These are phyloP conservation scores for Neoscytalidium dimidiatum DNA, from an alignment of 2,329 filamentous ascomycete species.

Conservation along the genomic window DNA sequence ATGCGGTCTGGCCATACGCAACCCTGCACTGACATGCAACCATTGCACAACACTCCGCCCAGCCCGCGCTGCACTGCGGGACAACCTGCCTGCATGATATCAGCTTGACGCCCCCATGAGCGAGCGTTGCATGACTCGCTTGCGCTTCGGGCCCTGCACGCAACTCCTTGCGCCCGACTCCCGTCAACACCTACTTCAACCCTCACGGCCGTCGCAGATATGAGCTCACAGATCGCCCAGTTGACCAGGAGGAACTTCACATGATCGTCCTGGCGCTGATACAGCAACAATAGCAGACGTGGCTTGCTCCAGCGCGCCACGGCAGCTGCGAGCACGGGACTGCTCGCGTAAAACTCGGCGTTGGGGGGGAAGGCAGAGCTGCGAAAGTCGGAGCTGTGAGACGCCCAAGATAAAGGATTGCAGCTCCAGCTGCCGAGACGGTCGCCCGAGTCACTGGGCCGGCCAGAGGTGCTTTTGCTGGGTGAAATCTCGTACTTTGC, in stretches of 20 bases:
- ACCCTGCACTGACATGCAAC: not conserved
- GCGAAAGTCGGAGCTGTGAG: slow-evolving; percentile 14
- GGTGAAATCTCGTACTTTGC: not conserved
- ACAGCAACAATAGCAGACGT: not conserved
- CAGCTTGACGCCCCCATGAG: slow-evolving; percentile 10
- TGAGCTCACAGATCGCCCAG: not conserved
- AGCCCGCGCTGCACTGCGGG: not conserved
- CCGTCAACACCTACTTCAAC: not conserved
- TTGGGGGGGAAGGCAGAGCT: not conserved
- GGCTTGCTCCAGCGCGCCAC: not conserved
- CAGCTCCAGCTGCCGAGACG: not conserved
- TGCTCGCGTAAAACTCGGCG: slow-evolving; percentile 18
- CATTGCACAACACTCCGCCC: slow-evolving; percentile 11
- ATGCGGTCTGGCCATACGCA: slow-evolving; percentile 9
- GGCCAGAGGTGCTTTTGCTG: not conserved
- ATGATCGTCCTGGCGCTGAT: not conserved
- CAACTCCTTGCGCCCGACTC: not conserved
- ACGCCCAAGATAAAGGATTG: not conserved
- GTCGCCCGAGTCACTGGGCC: not conserved
- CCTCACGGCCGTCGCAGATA: not conserved
- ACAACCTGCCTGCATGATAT: slow-evolving; percentile 17
- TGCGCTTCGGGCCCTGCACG: not conserved
- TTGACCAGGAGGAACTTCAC: not conserved
- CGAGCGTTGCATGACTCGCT: slow-evolving; percentile 11
- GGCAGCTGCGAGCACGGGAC: not conserved